Base-by-base conservation (phyloP, 345 rosid species). In the Camelina hispida region DNA sequence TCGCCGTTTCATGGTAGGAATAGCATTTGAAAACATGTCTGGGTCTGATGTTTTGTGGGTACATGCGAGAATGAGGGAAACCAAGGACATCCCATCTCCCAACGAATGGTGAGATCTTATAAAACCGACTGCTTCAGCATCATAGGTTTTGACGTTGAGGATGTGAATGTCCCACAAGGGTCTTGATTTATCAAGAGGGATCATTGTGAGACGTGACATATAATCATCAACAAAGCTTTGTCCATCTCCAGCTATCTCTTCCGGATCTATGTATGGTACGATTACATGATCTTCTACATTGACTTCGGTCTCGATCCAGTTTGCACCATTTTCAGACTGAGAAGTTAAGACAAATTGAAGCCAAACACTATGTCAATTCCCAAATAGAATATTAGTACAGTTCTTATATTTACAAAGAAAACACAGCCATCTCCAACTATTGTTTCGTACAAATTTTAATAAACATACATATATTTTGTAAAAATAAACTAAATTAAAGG, bases 161-260 rank as follows among this genome's bases (percentile, higher is more conserved):
- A 93, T 66, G 72, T 91, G 98, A 30, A 93, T 73, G 63, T 93
- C 94, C 97, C 98, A 93, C 13, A 89, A 68, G 3, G 97, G 98
- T 69, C 82, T 85, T 11, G 93, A 82, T 59, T 48, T n/a, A 75
- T 91, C 89, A 52, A 91, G 40, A 11, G 92, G 86, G 9, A 53
- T 66, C 50, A 70, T 76, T 6, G 92, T 85, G 40, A 88, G 81
- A 64, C 86, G 72, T 9, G 98, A 80, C 30, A 86, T 62, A 77
- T 89, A 89, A 55, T 91, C 90, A 59, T 87, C 91, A 0, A 91
- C 78, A n/a, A 84, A 89, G 48, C 79, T 58, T 60, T 87, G 83
- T 3, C 93, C 86, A 12, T 74, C 82, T 54, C 80, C 88, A 30
- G 61, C 80, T 16, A 71, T 71, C 38, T 72, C 57, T 38, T 78